These are phyloP conservation scores for Conticribra weissflogii DNA, from an alignment of 108 stramenopile species.

Conservation along the genomic window DNA sequence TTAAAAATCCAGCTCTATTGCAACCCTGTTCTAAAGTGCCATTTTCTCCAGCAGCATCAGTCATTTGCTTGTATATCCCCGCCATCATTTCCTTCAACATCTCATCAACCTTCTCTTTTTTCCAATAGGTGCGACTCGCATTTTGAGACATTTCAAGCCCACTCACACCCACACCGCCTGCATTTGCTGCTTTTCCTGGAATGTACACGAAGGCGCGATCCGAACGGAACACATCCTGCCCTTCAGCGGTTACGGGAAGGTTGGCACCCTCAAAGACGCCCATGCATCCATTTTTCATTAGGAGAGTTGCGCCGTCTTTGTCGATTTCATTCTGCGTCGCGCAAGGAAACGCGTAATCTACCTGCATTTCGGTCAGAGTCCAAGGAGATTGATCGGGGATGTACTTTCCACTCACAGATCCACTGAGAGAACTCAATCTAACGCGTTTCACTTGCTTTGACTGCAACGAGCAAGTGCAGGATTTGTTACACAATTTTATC, in stretches of 20 bases:
- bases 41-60: conserved; percentile 50
- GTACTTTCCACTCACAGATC: conserved; percentile 48
- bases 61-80: conserved; percentile 74
- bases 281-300: conserved; percentile 63
- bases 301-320: conserved; percentile 42
- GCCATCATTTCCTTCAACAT: conserved; percentile 81
- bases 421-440: conserved; percentile 54
- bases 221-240: conserved; percentile 63
- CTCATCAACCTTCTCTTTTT: conserved; percentile 69
- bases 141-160: conserved; percentile 89
- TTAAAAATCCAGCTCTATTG: conserved; percentile 82
- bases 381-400: conserved; percentile 49
- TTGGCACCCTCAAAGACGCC: conserved; percentile 83
- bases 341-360: conserved; percentile 80
- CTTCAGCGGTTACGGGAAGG: conserved; percentile 69
- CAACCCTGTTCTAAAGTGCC: conserved; percentile 83
- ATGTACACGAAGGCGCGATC: conserved; percentile 63
- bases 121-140: conserved; percentile 74
- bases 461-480: not conserved
- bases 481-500: no score
- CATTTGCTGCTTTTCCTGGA: conserved; percentile 61
- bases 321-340: conserved; percentile 90
- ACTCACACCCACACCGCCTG: conserved; percentile 83
- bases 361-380: conserved; percentile 38
- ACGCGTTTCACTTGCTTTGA: conserved; percentile 61